Evolutionary conservation across 805 yeast species (phyloP).

Genomic region (Wickerhamiella alocasiicola): DNA sequence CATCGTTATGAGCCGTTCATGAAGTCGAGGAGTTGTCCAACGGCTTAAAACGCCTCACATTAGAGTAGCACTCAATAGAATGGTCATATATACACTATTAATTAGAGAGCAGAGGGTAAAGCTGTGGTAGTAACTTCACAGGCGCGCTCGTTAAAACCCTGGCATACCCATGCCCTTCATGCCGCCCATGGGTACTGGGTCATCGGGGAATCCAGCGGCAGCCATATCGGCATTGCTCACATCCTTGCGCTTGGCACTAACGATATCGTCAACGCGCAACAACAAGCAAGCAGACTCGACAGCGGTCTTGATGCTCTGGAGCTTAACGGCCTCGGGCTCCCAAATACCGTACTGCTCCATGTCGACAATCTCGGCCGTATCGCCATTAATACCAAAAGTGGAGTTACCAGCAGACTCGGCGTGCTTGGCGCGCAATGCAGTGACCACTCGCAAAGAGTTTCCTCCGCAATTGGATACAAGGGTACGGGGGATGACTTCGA

Average conservation of each 20-base stretch:
- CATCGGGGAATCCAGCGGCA: constrained; percentile 18
- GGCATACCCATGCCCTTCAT: constrained; percentile 16
- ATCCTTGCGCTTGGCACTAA: constrained; percentile 73
- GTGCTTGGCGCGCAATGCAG: constrained; percentile 91
- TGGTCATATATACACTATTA: too few relatives aligned
- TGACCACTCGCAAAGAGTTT: constrained; percentile 76
- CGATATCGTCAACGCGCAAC: constrained; percentile 94
- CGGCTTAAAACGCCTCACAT: too few relatives aligned
- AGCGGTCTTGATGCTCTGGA: constrained; percentile 94
- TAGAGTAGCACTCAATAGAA: too few relatives aligned
- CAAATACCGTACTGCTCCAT: constrained; percentile 94
- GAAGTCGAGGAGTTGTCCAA: too few relatives aligned
- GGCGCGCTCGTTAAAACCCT: constrained; percentile 6
- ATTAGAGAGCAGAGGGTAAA: too few relatives aligned
- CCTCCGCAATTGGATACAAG: constrained; percentile 97
- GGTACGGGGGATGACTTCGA: constrained; percentile 97
- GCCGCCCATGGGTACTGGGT: constrained; percentile 16
- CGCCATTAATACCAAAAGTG: constrained; percentile 92
- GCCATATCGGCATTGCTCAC: constrained; percentile 10
- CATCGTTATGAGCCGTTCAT: too few relatives aligned
- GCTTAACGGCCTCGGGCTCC: constrained; percentile 98
- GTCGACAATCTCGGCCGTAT: constrained; percentile 83
- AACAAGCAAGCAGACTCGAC: constrained; percentile 92
- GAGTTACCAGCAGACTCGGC: constrained; percentile 78
- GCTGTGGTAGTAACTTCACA: too few relatives aligned